These are phyloP conservation scores for Termitomyces eurrhizus DNA, from an alignment of 768 basidiomycete genomes.

Conservation along the genomic window DNA sequence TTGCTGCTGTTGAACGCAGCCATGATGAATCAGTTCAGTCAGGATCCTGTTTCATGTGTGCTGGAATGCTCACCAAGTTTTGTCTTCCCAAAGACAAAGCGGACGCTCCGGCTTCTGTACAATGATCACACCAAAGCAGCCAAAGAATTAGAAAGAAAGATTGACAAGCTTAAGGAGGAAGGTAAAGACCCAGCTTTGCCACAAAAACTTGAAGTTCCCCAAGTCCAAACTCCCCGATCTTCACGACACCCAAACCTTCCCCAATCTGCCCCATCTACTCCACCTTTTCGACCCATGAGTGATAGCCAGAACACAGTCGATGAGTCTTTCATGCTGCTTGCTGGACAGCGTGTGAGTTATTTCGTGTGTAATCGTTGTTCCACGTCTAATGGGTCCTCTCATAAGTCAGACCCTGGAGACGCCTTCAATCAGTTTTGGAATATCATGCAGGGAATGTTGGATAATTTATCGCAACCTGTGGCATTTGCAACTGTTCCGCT, in stretches of 20 bases:
- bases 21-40: conserved; percentile 64
- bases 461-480: conserved; percentile 80
- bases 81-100: conserved; percentile 55
- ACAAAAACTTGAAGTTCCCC: conserved; percentile 46
- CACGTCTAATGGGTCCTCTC: conserved; percentile 4
- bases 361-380: conserved; percentile 6
- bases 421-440: conserved; percentile 90
- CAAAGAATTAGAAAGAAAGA: conserved; percentile 68
- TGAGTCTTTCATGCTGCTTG: conserved; percentile 85
- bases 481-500: conserved; percentile 83
- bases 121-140: conserved; percentile 69
- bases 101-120: conserved; percentile 71
- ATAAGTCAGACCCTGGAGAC: conserved; percentile 75
- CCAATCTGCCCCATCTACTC: conserved; percentile 43
- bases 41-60: conserved; percentile 7
- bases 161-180: conserved; percentile 69
- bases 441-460: conserved; percentile 82
- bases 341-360: conserved; percentile 63
- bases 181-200: conserved; percentile 74
- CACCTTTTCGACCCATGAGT: conserved; percentile 41
- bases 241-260: conserved; percentile 27
- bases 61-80: conserved; percentile 2
- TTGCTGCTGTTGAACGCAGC: conserved; percentile 68
- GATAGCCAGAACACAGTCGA: conserved; percentile 68
- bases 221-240: conserved; percentile 24